These are phyloP conservation scores for Stephania yunnanensis DNA, from an alignment of 164 flowering plant species.

Conservation along the genomic window DNA sequence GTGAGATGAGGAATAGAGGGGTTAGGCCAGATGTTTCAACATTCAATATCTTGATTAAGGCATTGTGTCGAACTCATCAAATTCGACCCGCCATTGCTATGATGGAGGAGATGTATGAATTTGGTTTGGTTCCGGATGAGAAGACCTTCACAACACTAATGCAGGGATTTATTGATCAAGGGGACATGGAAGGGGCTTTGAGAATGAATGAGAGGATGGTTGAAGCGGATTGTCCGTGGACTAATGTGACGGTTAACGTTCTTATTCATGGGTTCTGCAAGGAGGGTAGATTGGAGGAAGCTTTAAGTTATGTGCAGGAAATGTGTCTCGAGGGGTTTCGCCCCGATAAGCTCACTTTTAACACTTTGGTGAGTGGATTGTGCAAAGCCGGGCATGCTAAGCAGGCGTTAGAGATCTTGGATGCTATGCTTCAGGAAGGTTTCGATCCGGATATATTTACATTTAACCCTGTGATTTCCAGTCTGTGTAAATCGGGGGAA, in stretches of 20 bases:
- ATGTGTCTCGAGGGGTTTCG: constrained; percentile 51
- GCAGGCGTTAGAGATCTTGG: constrained; percentile 72
- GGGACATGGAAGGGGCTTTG: constrained; percentile 67
- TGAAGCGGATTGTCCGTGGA: constrained; percentile 35
- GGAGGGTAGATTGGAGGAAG: constrained; percentile 61
- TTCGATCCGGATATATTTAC: constrained; percentile 72
- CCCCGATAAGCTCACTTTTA: constrained; percentile 72
- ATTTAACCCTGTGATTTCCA: constrained; percentile 69
- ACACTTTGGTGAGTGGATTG: constrained; percentile 69
- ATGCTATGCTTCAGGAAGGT: constrained; percentile 79
- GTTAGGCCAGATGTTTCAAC: constrained; percentile 67
- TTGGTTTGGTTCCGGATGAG: constrained; percentile 74
- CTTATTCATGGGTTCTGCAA: constrained; percentile 78
- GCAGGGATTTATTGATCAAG: constrained; percentile 81
- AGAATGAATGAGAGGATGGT: constrained; percentile 63
- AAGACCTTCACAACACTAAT: constrained; percentile 72
- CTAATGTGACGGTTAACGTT: constrained; percentile 54
- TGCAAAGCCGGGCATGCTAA: constrained; percentile 63
- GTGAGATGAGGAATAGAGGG: constrained; percentile 41
- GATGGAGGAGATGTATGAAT: constrained; percentile 75
- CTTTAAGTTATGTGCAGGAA: constrained; percentile 50
- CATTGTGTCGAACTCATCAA: constrained; percentile 81
- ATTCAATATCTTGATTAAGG: constrained; percentile 82
- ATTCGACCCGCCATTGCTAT: constrained; percentile 69
- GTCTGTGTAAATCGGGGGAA: constrained; percentile 62